These are phyloP conservation scores for Dactylellina drechsleri DNA, from an alignment of 2,329 filamentous ascomycete species.

Conservation along the genomic window DNA sequence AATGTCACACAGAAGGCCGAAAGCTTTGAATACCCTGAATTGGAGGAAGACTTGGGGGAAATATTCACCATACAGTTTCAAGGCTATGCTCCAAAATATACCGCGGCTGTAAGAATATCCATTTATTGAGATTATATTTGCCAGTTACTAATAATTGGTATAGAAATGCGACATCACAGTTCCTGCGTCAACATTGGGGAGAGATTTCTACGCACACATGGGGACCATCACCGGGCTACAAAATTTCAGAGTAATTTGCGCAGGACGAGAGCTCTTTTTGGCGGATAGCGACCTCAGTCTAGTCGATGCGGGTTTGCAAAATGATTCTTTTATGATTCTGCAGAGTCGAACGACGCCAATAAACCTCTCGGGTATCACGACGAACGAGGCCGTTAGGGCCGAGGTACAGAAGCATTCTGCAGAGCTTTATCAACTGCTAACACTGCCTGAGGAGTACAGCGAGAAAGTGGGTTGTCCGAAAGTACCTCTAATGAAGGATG, in stretches of 20 bases:
- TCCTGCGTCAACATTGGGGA: conserved; percentile 25
- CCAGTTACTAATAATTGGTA: conserved; percentile 4
- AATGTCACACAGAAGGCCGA: conserved; percentile 41
- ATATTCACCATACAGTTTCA: conserved; percentile 43
- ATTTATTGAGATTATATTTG: neutral
- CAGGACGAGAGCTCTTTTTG: conserved; percentile 56
- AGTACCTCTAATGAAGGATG: neutral
- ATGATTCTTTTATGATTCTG: conserved; percentile 54
- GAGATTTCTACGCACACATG: conserved; percentile 45
- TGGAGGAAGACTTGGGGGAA: conserved; percentile 41
- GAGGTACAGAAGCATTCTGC: conserved; percentile 85
- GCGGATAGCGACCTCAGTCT: conserved; percentile 56
- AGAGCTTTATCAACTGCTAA: conserved; percentile 82
- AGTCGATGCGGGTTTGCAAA: conserved; percentile 55
- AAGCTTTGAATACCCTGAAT: conserved; percentile 48
- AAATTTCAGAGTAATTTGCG: conserved; percentile 56
- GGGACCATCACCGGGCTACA: conserved; percentile 37
- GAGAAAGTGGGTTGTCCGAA: conserved; percentile 26
- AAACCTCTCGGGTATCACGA: conserved; percentile 27
- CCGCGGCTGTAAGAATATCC: conserved; percentile 23
- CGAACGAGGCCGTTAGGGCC: conserved; percentile 70
- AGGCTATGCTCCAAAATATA: conserved; percentile 48
- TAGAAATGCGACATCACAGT: conserved; percentile 53
- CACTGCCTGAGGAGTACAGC: conserved; percentile 68
- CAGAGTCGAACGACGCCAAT: conserved; percentile 43